Base-by-base conservation (phyloP, 306 rosid genomes). In the Inga leiocalycina region DNA sequence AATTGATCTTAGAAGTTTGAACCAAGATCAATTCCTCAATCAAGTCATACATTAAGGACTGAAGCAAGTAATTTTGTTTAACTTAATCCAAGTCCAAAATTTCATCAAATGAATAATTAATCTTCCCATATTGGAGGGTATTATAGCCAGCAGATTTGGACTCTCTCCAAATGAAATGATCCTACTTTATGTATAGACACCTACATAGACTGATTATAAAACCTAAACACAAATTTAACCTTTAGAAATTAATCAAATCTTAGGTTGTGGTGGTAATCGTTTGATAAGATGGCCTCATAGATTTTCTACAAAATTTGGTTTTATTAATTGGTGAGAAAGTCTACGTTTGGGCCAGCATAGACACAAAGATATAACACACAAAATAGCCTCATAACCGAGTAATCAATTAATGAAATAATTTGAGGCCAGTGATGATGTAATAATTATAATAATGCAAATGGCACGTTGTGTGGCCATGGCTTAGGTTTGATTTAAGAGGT, bases 321-420 rank as follows among this genome's bases (percentile, higher is more conserved):
- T 81, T 30, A 71, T 85, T 76, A 49, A 80, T 57, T 7, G 66
- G 62, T 46, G 72, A 64, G 17, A 46, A 80, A 57, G 79, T 61
- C 54, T 65, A 80, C 43, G 20, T 79, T 32, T 12, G 34, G 75
- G 2, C 44, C 78, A 51, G 8, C 8, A 51, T 16, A 14, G 20
- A 5, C 16, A 51, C 4, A 51, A 16, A 4, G n/a, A 51, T 51
- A 51, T 15, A 51, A 51, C 80, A 43, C 4, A 22, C 4, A 35
- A 66, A 51, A 71, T 56, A 77, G 69, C 75, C 64, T 17, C 43
- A 17, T 78, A 64, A 49, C 76, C 57, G 72, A 14, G 77, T 46
- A 71, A 71, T 71, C 15, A 71, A 71, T 71, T 43, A 71, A 71
- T 44, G 37, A 11, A 22, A 44, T 8, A 2, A 22, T 44, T n/a